Evolutionary conservation across 2,329 filamentous ascomycete species (phyloP).

Genomic region (Hypoxylon sp.): DNA sequence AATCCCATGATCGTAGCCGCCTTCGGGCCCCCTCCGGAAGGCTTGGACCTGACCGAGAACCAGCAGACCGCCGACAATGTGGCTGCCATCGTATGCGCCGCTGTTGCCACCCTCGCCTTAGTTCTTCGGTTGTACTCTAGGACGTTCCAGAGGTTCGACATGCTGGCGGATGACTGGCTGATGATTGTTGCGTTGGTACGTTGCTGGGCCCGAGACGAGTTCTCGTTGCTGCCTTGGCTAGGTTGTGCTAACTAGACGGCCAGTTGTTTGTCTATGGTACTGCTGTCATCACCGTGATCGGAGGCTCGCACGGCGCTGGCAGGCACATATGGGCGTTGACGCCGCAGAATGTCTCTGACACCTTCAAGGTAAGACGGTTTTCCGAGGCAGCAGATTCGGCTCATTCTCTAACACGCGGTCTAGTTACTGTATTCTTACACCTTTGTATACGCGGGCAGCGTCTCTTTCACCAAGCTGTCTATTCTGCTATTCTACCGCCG

Average conservation of each 20-base stretch:
- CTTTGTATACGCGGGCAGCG: slow-evolving; percentile 43
- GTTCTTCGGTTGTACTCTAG: slow-evolving; percentile 34
- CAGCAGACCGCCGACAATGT: slow-evolving; percentile 32
- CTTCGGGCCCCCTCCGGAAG: slow-evolving; percentile 30
- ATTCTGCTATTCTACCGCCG: slow-evolving; percentile 46
- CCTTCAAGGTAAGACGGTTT: slow-evolving; percentile 32
- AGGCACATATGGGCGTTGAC: slow-evolving; percentile 35
- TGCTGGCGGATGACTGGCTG: slow-evolving; percentile 39
- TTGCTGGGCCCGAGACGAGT: neutral
- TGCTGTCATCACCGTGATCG: slow-evolving; percentile 34
- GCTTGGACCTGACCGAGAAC: slow-evolving; percentile 25
- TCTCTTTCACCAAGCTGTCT: slow-evolving; percentile 45
- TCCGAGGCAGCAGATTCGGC: neutral
- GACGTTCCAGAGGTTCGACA: slow-evolving; percentile 35
- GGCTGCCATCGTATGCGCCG: slow-evolving; percentile 34
- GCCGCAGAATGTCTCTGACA: slow-evolving; percentile 21
- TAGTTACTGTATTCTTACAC: slow-evolving; percentile 45
- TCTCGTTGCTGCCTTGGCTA: neutral
- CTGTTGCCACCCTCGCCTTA: slow-evolving; percentile 33
- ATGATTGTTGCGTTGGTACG: slow-evolving; percentile 39
- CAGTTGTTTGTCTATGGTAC: slow-evolving; percentile 34
- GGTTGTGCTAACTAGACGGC: neutral
- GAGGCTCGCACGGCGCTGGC: slow-evolving; percentile 37
- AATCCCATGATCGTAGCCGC: slow-evolving; percentile 27
- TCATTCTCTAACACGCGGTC: neutral